Evolutionary conservation across 495 filamentous ascomycete genomes (phyloP).

Genomic region (Penicillium canescens): DNA sequence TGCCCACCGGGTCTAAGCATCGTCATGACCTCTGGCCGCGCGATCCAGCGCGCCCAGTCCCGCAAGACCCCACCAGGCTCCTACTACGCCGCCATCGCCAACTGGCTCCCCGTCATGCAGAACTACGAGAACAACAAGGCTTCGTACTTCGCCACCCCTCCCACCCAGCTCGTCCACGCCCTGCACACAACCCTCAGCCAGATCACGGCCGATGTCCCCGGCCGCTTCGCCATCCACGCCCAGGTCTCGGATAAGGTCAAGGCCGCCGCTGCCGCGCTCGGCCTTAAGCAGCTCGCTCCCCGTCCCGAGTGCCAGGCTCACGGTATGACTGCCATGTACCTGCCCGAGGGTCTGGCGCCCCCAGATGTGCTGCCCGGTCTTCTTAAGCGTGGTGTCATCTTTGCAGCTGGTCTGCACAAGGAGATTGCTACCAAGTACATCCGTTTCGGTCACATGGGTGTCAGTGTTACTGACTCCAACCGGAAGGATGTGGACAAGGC

Average conservation of each 20-base stretch:
- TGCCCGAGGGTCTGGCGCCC: constrained; percentile 78
- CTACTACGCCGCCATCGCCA: constrained; percentile 94
- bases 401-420: constrained; percentile 94
- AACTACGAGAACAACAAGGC: constrained; percentile 97
- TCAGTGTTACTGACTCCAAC: constrained; percentile 65
- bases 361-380: constrained; percentile 83
- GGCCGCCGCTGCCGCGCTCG: constrained; percentile 72
- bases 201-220: constrained; percentile 70
- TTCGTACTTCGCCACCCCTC: constrained; percentile 95
- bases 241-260: constrained; percentile 80
- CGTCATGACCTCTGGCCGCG: constrained; percentile 85
- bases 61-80: constrained; percentile 77
- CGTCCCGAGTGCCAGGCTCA: constrained; percentile 90
- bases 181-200: constrained; percentile 90
- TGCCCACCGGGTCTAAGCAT: constrained; percentile 92
- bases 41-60: constrained; percentile 77
- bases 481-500: constrained; percentile 78
- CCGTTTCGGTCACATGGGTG: constrained; percentile 92
- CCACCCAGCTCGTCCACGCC: constrained; percentile 90
- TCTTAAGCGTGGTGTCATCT: constrained; percentile 86
- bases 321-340: constrained; percentile 95
- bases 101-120: constrained; percentile 98
- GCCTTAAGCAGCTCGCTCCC: constrained; percentile 79
- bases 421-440: constrained; percentile 72
- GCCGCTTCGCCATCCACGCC: constrained; percentile 78